These are phyloP conservation scores for Amesomyces nigricolor DNA, from an alignment of 2,329 filamentous ascomycete genomes.

Conservation along the genomic window DNA sequence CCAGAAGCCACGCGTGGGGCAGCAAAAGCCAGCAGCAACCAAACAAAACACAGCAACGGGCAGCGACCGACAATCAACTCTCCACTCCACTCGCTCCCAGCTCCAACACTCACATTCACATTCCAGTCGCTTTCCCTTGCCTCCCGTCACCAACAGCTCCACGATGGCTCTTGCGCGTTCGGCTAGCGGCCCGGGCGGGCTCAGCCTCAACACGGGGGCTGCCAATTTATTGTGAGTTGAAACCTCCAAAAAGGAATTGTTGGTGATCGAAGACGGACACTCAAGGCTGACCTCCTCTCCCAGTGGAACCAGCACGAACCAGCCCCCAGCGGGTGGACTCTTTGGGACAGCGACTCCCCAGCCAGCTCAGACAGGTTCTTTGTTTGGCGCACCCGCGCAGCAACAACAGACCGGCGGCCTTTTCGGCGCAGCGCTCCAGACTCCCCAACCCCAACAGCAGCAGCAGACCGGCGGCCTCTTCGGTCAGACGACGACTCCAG, in stretches of 20 bases:
- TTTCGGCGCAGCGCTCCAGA: constrained; percentile 29
- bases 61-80: constrained; percentile 4
- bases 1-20: constrained; percentile 14
- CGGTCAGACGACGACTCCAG: constrained; percentile 23
- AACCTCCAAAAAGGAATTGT: not conserved
- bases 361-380: constrained; percentile 22
- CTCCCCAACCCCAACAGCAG: constrained; percentile 27
- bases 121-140: constrained; percentile 11
- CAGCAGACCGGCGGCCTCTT: constrained; percentile 31
- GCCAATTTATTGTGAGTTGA: constrained; percentile 51
- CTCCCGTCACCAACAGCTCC: not conserved
- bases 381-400: constrained; percentile 26
- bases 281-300: constrained; percentile 14
- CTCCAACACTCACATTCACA: not conserved
- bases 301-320: constrained; percentile 30
- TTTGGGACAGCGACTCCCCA: constrained; percentile 30
- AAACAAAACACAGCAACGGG: constrained; percentile 11
- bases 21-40: constrained; percentile 13
- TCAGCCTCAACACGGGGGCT: constrained; percentile 58
- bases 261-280: constrained; percentile 6
- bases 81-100: not conserved
- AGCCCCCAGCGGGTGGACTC: constrained; percentile 32
- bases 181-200: constrained; percentile 53
- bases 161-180: constrained; percentile 37
- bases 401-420: constrained; percentile 31